Evolutionary conservation across 2,329 filamentous ascomycete species (phyloP), one percentile per base, ranked within the genome.

Genomic region (Botrytis elliptica): DNA sequence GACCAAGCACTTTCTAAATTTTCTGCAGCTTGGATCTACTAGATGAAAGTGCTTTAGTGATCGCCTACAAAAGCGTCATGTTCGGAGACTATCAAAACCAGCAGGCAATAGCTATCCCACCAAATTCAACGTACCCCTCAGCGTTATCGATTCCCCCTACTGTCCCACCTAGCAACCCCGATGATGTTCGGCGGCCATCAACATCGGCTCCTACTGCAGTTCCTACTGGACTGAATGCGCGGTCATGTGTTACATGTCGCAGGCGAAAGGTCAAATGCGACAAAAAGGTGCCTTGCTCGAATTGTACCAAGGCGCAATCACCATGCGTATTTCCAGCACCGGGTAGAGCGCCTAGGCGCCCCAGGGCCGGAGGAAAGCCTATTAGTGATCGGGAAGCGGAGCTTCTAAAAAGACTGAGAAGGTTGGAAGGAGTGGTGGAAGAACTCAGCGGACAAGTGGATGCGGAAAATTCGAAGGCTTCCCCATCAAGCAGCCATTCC

Each of bases 361-460:
- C 86, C 44, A 92, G 91, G 79, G 88, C 91, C 64, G 88, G 89
- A 9, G 91, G 91, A 79, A 87, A 79, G 65, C 73, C 85, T 71
- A 87, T 88, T 73, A 90, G 86, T 78, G 88, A 90, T 79, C 85
- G 89, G 64, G 89, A 91, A 81, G 84, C 87, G 60, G 92, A 94
- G 83, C 83, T 95, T 74, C 85, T 94, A 82, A 92, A 93, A 81
- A 85, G 92, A 20, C 80, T 95, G 80, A 85, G 89, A 75, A 91
- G 92, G 81, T 83, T 95, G 40, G 92, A 95, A 81, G 91, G 91
- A 63, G 93, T 95, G 42, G 92, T 95, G 25, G 88, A 91, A 81
- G 89, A 91, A 76, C 81, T 91, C 69, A 91, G 89, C 80, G 87
- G 89, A 10, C 89, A 91, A 82, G 87, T 91, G 4, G 80, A 82